Conservation (phyloP, 2,329 filamentous ascomycete genomes). For the Dichotomopilus funicola region DNA sequence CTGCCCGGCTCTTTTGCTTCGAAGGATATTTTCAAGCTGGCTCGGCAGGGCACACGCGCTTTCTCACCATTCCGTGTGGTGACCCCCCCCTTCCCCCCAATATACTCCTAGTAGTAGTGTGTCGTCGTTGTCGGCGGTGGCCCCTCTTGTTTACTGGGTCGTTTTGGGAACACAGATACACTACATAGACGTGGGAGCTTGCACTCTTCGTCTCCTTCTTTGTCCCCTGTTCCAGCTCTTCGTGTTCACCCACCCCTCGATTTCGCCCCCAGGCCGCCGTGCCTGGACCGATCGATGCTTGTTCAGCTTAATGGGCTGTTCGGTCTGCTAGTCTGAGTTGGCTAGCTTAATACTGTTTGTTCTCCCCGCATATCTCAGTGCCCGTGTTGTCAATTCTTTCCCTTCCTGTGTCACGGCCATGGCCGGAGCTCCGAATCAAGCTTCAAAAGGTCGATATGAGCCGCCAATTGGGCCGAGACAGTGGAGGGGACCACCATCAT, state of each 20-base stretch:
- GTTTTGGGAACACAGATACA: no score
- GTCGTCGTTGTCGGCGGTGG: no score
- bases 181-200: conserved; percentile 14
- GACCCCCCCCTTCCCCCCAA: conserved; percentile 14
- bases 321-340: conserved; percentile 12
- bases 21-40: conserved; percentile 14
- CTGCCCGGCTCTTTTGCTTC: conserved; percentile 8
- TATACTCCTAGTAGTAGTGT: neutral
- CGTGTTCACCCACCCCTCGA: neutral
- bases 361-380: no score
- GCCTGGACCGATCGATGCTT: conserved; percentile 16
- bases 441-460: neutral
- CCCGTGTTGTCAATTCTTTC: no score
- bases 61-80: conserved; percentile 12
- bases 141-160: no score
- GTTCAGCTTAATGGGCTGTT: conserved; percentile 12
- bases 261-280: conserved; percentile 4
- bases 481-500: conserved; percentile 1
- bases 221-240: conserved; percentile 9
- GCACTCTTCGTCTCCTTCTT: conserved; percentile 13
- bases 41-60: conserved; percentile 13
- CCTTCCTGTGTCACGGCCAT: neutral
- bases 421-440: neutral
- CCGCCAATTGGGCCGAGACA: neutral
- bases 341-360: neutral